These are phyloP conservation scores for Aspergillus funiculosus DNA, from an alignment of 495 filamentous ascomycete species.

Conservation along the genomic window DNA sequence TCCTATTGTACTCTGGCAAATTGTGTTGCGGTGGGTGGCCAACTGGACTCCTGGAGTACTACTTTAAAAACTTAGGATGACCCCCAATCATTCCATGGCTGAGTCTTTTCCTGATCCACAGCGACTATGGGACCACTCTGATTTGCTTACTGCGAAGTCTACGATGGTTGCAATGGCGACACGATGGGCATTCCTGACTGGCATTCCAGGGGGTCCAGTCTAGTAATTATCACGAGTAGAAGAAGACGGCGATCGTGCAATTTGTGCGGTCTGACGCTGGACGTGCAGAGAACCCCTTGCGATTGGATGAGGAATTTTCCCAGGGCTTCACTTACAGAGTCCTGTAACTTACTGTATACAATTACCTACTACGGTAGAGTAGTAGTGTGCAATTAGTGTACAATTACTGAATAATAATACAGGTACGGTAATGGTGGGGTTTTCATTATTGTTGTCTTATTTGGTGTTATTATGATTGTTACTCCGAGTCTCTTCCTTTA, in stretches of 20 bases:
- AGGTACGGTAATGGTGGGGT: too few species aligned
- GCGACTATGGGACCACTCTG: neutral
- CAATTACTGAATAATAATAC: too few species aligned
- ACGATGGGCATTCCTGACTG: constrained; percentile 4
- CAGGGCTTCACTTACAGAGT: neutral
- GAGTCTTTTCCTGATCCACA: neutral
- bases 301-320: constrained; percentile 15
- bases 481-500: too few species aligned
- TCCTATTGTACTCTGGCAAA: too few species aligned
- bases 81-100: constrained; percentile 1
- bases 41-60: neutral
- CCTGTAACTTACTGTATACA: too few species aligned
- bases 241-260: constrained; percentile 3
- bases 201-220: too few species aligned
- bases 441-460: neutral
- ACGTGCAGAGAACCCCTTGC: constrained; percentile 15
- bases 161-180: neutral
- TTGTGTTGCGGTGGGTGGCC: constrained; percentile 1
- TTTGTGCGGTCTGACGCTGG: constrained; percentile 3
- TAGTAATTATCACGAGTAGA: too few species aligned
- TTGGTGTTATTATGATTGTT: neutral
- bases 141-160: too few species aligned
- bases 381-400: too few species aligned
- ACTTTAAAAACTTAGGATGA: neutral
- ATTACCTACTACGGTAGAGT: too few species aligned